Evolutionary conservation across 768 basidiomycete genomes (phyloP).

Genomic region (Lenzites betulinus): DNA sequence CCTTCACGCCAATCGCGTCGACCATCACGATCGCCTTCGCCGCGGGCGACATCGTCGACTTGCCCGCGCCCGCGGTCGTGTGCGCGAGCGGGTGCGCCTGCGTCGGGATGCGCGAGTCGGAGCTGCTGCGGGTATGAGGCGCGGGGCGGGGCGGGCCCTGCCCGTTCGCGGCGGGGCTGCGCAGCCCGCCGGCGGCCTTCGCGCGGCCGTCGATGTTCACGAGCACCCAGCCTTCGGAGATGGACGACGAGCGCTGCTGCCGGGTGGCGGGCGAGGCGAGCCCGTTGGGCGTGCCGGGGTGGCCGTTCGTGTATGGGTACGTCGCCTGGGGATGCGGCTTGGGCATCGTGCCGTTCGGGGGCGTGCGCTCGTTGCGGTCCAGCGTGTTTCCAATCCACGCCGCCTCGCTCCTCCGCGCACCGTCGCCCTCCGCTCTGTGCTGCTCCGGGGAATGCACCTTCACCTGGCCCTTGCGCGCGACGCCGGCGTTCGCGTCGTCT

Average conservation of each 20-base stretch:
- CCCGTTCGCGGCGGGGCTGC: not conserved
- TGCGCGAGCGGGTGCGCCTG: slow-evolving; percentile 13
- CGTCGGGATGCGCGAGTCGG: slow-evolving; percentile 28
- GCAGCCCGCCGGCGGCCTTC: slow-evolving; percentile 4
- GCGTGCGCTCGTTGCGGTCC: slow-evolving; percentile 18
- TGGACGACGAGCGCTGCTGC: slow-evolving; percentile 17
- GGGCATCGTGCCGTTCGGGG: slow-evolving; percentile 8
- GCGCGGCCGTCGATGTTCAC: slow-evolving; percentile 30
- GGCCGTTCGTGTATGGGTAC: not conserved
- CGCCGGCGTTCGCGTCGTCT: not conserved
- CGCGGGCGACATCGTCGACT: slow-evolving; percentile 44
- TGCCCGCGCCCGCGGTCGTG: slow-evolving; percentile 18
- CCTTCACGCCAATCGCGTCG: slow-evolving; percentile 56
- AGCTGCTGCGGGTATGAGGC: slow-evolving; percentile 26
- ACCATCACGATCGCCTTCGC: slow-evolving; percentile 66
- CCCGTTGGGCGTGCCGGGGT: not conserved
- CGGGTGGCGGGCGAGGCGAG: not conserved
- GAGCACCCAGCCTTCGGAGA: slow-evolving; percentile 33
- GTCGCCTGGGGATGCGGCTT: not conserved
- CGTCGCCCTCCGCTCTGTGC: slow-evolving; percentile 42
- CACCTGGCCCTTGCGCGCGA: slow-evolving; percentile 31
- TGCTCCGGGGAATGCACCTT: slow-evolving; percentile 58
- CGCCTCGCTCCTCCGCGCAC: slow-evolving; percentile 61
- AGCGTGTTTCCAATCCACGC: slow-evolving; percentile 55
- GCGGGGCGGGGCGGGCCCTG: slow-evolving; percentile 18